Conservation (phyloP, 129 eudicot species). For the Artemisia tridentata region DNA sequence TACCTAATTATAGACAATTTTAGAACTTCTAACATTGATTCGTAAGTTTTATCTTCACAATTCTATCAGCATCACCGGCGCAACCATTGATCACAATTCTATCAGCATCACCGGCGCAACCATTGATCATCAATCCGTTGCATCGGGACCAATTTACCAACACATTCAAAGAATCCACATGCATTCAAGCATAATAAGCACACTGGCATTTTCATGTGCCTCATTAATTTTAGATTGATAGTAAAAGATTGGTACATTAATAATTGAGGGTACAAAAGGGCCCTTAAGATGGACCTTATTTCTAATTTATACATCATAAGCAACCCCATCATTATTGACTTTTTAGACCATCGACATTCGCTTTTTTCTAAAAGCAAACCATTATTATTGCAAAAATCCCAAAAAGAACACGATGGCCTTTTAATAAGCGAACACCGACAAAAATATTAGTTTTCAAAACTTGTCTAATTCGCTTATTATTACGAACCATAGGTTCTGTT, state of each 20-base stretch:
- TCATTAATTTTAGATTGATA: neutral
- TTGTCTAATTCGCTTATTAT: neutral
- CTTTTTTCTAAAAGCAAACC: conserved; percentile 15
- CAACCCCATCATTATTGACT: conserved; percentile 35
- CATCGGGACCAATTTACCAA: neutral
- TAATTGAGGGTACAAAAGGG: conserved; percentile 29
- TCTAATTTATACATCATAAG: conserved; percentile 50
- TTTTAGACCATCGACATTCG: conserved; percentile 15
- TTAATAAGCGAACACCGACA: neutral
- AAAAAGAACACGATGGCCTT: neutral
- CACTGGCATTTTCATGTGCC: neutral
- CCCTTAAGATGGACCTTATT: conserved; percentile 52
- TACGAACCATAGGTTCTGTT: neutral
- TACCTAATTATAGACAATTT: too few relatives aligned
- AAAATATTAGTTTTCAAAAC: neutral
- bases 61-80: too few relatives aligned
- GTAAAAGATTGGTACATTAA: conserved; percentile 12
- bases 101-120: too few relatives aligned
- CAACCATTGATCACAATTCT: too few relatives aligned
- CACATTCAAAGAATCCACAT: neutral
- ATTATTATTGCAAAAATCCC: conserved; percentile 15
- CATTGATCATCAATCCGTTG: too few relatives aligned
- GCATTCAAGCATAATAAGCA: neutral
- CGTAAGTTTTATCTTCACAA: too few relatives aligned
- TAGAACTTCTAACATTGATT: too few relatives aligned